Conservation (phyloP, 73 alveolate species). For the Uronychia setigera region DNA sequence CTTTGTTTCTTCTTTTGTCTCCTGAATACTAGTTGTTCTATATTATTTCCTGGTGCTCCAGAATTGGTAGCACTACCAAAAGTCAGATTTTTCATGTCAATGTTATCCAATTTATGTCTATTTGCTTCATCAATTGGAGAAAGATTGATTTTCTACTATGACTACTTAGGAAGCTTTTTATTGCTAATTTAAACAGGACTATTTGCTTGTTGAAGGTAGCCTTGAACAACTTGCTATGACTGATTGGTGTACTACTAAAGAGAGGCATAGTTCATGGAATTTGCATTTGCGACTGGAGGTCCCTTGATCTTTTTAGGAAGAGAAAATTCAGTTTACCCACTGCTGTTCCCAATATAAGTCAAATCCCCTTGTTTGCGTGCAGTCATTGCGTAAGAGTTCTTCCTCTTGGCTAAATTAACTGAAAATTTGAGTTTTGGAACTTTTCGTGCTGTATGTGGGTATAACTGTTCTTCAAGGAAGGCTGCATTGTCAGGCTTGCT, state of each 20-base stretch:
- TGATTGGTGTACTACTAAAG: too few species aligned
- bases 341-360: not conserved
- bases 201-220: not conserved
- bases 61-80: not conserved
- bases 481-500: not conserved
- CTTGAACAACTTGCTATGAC: not conserved
- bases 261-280: too few species aligned
- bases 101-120: not conserved
- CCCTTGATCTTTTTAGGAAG: not conserved
- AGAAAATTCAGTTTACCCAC: not conserved
- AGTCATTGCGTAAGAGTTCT: not conserved
- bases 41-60: not conserved
- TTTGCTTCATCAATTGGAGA: not conserved
- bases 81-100: not conserved
- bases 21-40: not conserved
- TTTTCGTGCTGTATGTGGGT: not conserved
- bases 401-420: not conserved
- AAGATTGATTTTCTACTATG: not conserved
- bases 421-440: not conserved
- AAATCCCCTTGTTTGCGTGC: not conserved
- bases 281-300: not conserved
- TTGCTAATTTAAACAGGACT: not conserved
- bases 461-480: not conserved
- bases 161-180: not conserved
- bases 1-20: not conserved